Base-by-base conservation (phyloP, 352 stramenopile genomes). In the Aphanomyces invadans region DNA sequence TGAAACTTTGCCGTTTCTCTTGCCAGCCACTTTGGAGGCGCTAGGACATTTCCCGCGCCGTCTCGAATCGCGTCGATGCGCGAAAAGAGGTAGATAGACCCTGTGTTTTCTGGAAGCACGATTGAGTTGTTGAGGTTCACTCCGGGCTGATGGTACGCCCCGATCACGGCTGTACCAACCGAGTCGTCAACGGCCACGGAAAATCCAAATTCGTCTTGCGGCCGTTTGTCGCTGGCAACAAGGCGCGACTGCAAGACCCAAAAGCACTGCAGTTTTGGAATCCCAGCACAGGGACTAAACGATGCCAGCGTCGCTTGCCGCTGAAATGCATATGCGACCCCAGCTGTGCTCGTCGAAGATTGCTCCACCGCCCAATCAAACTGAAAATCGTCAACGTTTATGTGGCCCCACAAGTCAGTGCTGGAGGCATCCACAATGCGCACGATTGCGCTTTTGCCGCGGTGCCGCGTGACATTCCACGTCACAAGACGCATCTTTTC, bases 371-470 rank as follows among this genome's bases (percentile, higher is more conserved):
- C 71, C 95, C 95, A 98, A 60, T 79, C 89, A 69, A 98, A 98
- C 1, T 80, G 65, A 15, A 99, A 92, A 42, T 98, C 77, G 73
- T 99, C 96, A 44, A 98, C 95, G 71, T 97, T 98, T 63, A 99
- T 98, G 70, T 98, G 94, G 31, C 92, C 94, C 93, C 95, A 99
- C 33, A 83, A 76, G 0, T 73, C 65, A 51, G 72, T 88, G 19
- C 79, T 92, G 0, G 83, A 89, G 10, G 77, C 81, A 62, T 99
- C 96, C 4, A 98, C 95, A 21, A 98, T 90, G 32, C 93, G 79
- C n/a, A 99, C 82, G 44, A 97, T 81, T 33, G 81, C 93, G 7
- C 86, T 83, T 42, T 84, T 81, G 59, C 92, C 87, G 31, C 76
- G 69, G 70, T 92, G 98, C 4, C 65, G 56, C 4, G 70, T 72